These are phyloP conservation scores for Monilinia aucupariae DNA, from an alignment of 2,329 filamentous ascomycete genomes.

Conservation along the genomic window DNA sequence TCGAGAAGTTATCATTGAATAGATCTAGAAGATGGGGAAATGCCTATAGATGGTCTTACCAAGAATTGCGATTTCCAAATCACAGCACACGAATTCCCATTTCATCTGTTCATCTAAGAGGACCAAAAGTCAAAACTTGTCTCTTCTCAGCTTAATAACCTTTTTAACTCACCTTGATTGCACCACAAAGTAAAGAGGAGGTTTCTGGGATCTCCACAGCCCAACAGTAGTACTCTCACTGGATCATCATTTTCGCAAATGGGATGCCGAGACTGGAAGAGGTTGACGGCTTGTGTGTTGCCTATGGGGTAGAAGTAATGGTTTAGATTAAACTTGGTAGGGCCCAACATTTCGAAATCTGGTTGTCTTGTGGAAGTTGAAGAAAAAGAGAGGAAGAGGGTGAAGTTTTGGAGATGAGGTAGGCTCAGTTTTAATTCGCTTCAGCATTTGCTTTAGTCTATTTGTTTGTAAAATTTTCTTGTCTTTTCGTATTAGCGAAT, in stretches of 20 bases:
- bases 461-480: background rate
- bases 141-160: rapidly evolving
- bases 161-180: background rate
- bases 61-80: constrained; percentile 1
- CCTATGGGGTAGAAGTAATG: constrained; percentile 18
- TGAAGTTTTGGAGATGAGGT: background rate
- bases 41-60: background rate
- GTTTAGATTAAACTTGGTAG: background rate
- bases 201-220: constrained; percentile 21
- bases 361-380: background rate
- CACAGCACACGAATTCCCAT: constrained; percentile 7
- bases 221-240: constrained; percentile 17
- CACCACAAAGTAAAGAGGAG: constrained; percentile 18
- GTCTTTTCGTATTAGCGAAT: too few relatives aligned
- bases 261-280: constrained; percentile 8
- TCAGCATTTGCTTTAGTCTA: background rate
- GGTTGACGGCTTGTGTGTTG: constrained; percentile 18
- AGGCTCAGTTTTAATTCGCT: background rate
- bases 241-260: background rate
- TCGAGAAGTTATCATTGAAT: background rate
- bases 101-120: background rate
- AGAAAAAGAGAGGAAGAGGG: background rate
- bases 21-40: background rate
- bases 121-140: background rate
- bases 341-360: background rate